These are phyloP conservation scores for Fusarium bactridioides DNA, from an alignment of 2,329 filamentous ascomycete genomes.

Conservation along the genomic window DNA sequence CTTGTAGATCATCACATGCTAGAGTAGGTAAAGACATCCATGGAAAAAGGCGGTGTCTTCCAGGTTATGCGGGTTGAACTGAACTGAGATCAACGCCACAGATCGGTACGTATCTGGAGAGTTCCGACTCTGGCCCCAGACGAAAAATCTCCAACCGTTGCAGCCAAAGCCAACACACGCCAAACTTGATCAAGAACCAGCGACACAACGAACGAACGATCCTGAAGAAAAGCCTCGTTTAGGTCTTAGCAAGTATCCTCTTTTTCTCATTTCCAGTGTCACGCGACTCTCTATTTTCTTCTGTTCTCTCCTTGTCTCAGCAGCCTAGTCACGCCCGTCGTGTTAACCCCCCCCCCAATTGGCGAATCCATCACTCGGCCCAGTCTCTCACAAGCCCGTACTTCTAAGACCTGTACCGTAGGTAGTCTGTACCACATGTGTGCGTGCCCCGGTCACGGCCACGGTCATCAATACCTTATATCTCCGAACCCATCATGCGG, in stretches of 20 bases:
- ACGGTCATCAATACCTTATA: conserved; percentile 36
- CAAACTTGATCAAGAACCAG: conserved; percentile 29
- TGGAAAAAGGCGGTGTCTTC: conserved; percentile 33
- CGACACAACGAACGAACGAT: background rate
- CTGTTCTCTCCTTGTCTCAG: conserved; percentile 13
- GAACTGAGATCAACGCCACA: conserved; percentile 20
- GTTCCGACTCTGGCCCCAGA: conserved; percentile 19
- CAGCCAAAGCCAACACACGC: conserved; percentile 14
- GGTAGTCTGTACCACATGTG: conserved; percentile 25
- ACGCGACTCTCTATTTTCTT: conserved; percentile 30
- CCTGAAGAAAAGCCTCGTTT: conserved; percentile 14
- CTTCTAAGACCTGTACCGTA: conserved; percentile 1
- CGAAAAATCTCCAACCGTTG: conserved; percentile 31
- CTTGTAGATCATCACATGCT: conserved; percentile 28
- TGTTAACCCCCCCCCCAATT: background rate
- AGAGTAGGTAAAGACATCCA: background rate
- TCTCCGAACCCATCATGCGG: conserved; percentile 59
- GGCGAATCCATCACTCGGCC: conserved; percentile 4
- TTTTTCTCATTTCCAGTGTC: conserved; percentile 25
- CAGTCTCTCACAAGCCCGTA: conserved; percentile 36
- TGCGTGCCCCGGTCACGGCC: conserved; percentile 37
- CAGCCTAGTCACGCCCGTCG: conserved; percentile 9
- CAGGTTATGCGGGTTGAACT: background rate
- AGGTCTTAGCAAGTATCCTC: conserved; percentile 16
- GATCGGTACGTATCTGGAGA: conserved; percentile 20